Conservation (phyloP, 106 monocot genomes). For the Amphibolis antarctica region DNA sequence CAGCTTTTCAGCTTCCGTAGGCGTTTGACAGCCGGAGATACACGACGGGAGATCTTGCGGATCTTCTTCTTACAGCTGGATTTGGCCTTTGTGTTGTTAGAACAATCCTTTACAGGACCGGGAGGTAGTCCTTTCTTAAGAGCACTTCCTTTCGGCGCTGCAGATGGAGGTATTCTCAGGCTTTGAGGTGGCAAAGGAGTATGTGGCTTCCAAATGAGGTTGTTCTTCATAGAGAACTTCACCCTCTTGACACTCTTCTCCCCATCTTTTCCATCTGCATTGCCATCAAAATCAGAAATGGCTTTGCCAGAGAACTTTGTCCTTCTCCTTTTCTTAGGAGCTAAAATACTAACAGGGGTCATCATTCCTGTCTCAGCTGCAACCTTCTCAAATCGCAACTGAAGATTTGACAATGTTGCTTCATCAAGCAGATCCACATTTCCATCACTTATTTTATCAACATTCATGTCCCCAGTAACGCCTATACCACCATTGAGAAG, state of each 20-base stretch:
- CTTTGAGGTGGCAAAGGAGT: slow-evolving; percentile 82
- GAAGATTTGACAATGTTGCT: slow-evolving; percentile 58
- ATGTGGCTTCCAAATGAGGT: slow-evolving; percentile 90
- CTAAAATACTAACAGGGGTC: slow-evolving; percentile 14
- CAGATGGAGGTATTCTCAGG: slow-evolving; percentile 81
- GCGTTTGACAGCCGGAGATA: slow-evolving; percentile 46
- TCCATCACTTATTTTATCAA: neutral
- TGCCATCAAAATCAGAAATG: slow-evolving; percentile 4
- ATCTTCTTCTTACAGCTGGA: slow-evolving; percentile 51
- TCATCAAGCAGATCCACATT: slow-evolving; percentile 41
- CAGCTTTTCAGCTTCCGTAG: slow-evolving; percentile 44
- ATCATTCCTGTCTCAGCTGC: slow-evolving; percentile 75
- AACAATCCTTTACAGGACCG: slow-evolving; percentile 57
- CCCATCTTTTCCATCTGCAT: slow-evolving; percentile 25
- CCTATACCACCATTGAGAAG: neutral
- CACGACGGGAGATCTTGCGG: slow-evolving; percentile 29
- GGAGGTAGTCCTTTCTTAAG: slow-evolving; percentile 82
- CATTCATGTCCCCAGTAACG: slow-evolving; percentile 3
- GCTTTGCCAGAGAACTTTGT: slow-evolving; percentile 20
- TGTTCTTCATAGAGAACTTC: slow-evolving; percentile 86
- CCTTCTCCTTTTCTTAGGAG: slow-evolving; percentile 50
- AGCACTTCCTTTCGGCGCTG: slow-evolving; percentile 86
- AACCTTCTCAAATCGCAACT: slow-evolving; percentile 76
- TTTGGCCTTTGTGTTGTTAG: slow-evolving; percentile 43
- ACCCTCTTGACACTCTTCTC: slow-evolving; percentile 72